phyloP scores from a whole-genome alignment of 192 early-diverging fungal species.

The Phlyctochytrium arcticum region DNA sequence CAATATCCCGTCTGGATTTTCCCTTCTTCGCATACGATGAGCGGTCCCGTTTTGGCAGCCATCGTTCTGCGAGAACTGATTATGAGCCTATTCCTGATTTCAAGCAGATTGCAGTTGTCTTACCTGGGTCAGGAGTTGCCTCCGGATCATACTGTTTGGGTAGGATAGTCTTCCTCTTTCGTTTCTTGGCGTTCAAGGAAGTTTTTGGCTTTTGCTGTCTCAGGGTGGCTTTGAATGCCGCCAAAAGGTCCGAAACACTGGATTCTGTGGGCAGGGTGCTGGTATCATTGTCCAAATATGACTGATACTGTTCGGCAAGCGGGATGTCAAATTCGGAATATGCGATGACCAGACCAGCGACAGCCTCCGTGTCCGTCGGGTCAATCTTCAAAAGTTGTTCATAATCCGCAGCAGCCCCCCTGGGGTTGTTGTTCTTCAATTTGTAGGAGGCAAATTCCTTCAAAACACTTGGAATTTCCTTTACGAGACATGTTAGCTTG shows the following conservation, averaged over 20 bases:
- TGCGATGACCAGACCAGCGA: conserved; percentile 65
- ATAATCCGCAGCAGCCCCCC: conserved; percentile 64
- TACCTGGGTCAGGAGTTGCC: conserved; percentile 52
- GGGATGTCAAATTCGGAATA: conserved; percentile 57
- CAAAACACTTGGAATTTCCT: conserved; percentile 38
- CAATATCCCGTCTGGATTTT: conserved; percentile 53
- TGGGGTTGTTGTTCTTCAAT: conserved; percentile 49
- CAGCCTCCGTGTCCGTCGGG: conserved; percentile 55
- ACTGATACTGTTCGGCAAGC: conserved; percentile 61
- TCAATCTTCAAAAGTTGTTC: conserved; percentile 66
- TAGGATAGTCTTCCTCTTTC: conserved; percentile 53
- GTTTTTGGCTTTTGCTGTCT: too few species aligned
- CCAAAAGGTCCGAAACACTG: too few species aligned
- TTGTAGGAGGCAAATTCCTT: conserved; percentile 69
- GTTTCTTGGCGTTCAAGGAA: conserved; percentile 24
- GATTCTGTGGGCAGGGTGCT: too few species aligned
- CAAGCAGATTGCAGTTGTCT: neutral
- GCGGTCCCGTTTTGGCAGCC: conserved; percentile 66
- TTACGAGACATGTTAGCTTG: neutral
- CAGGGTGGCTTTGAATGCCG: neutral
- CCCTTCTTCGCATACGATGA: conserved; percentile 50
- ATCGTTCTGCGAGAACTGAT: conserved; percentile 47
- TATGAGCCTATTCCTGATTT: too few species aligned
- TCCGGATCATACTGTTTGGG: conserved; percentile 56
- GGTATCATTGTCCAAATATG: too few species aligned